phyloP scores from a whole-genome alignment of 768 basidiomycete species.

The Termitomyces sp. region DNA sequence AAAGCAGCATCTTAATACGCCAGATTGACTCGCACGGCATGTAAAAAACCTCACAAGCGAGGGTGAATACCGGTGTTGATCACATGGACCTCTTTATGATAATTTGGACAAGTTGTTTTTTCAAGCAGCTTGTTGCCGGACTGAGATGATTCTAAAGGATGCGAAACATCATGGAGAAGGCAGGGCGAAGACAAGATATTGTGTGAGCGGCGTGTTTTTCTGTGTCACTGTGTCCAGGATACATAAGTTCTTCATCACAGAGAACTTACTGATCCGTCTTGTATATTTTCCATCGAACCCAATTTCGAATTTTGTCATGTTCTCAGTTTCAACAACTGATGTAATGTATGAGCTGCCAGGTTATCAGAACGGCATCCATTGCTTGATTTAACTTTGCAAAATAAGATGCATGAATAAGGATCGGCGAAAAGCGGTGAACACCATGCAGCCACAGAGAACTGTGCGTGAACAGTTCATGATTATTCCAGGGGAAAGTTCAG shows the following conservation, averaged over 20 bases:
- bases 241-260: too few species aligned
- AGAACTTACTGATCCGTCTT: background rate
- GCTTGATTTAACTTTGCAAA: constrained; percentile 74
- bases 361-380: constrained; percentile 81
- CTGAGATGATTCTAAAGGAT: too few species aligned
- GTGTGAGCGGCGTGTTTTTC: too few species aligned
- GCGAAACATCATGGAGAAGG: too few species aligned
- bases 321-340: too few species aligned
- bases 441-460: background rate
- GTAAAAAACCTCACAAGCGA: background rate
- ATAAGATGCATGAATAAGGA: background rate
- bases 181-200: too few species aligned
- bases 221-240: too few species aligned
- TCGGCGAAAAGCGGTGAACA: background rate
- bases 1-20: too few species aligned
- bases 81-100: background rate
- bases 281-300: too few species aligned
- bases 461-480: too few species aligned
- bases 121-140: background rate
- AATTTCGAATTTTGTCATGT: background rate
- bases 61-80: background rate
- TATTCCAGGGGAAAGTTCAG: background rate
- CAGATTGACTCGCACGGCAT: background rate
- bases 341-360: constrained; percentile 86
- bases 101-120: background rate